These are phyloP conservation scores for Pseudogymnoascus sp. DNA, from an alignment of 2,329 filamentous ascomycete genomes.

Conservation along the genomic window DNA sequence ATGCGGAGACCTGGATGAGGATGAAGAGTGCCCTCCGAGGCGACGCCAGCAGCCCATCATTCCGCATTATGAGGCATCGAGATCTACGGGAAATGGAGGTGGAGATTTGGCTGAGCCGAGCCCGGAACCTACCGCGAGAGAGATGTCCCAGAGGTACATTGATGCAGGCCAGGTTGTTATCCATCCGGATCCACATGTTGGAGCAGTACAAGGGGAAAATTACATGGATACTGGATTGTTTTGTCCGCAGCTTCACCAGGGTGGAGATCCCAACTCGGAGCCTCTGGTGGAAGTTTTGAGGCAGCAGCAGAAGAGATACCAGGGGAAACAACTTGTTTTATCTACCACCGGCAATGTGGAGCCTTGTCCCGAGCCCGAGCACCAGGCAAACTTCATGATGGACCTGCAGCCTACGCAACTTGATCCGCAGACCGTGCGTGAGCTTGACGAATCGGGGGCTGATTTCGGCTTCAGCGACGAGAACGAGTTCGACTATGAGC, in stretches of 20 bases:
- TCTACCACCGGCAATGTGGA: neutral
- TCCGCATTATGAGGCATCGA: slow-evolving; percentile 33
- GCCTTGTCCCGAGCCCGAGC: neutral
- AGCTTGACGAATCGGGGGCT: neutral
- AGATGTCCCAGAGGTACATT: slow-evolving; percentile 33
- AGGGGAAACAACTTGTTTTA: neutral
- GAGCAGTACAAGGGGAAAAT: slow-evolving; percentile 46
- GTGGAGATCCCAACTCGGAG: slow-evolving; percentile 29
- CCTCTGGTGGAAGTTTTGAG: neutral
- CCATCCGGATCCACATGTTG: slow-evolving; percentile 40
- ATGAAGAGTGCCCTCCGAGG: slow-evolving; percentile 23
- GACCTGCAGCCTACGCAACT: neutral
- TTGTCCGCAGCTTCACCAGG: slow-evolving; percentile 39
- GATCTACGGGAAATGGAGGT: neutral
- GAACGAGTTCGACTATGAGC: neutral
- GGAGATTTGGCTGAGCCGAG: neutral
- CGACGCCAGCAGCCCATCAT: slow-evolving; percentile 41
- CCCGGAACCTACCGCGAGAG: slow-evolving; percentile 19
- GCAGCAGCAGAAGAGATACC: neutral
- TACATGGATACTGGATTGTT: slow-evolving; percentile 42
- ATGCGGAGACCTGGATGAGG: slow-evolving; percentile 34
- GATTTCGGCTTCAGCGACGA: neutral
- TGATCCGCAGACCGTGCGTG: neutral
- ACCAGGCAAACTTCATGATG: neutral
- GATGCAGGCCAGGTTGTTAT: slow-evolving; percentile 34